A percentile compares a stretch with the other conserved stretches of the same genome.
Evolutionary conservation across 768 basidiomycete genomes (phyloP).

Genomic region (Mrakia frigida): DNA sequence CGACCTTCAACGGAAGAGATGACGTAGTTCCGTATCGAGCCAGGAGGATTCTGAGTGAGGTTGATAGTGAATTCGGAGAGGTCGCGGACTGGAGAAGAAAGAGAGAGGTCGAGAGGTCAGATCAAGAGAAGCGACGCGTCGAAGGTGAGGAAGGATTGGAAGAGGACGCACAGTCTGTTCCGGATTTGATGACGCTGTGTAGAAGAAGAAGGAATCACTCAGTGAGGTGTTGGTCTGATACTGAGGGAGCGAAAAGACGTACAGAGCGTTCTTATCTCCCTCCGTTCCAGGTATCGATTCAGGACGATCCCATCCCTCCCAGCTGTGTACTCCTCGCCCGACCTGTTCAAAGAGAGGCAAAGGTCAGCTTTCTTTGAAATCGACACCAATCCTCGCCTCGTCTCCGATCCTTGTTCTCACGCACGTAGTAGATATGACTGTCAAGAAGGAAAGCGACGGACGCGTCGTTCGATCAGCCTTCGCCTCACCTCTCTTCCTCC

Average conservation of each 20-base stretch:
- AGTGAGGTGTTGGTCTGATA: background rate
- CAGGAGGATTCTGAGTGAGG: constrained; percentile 9
- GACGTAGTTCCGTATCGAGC: constrained; percentile 8
- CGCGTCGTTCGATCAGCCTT: background rate
- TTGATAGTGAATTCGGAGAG: constrained; percentile 33
- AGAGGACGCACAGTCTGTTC: constrained; percentile 22
- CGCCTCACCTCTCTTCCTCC: background rate
- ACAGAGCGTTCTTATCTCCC: constrained; percentile 16
- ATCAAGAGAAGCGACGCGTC: background rate
- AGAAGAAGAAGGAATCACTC: background rate
- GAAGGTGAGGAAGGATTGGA: background rate
- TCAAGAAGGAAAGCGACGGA: background rate
- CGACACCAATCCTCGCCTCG: no score
- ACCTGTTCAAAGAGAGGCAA: background rate
- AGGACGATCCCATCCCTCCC: constrained; percentile 25
- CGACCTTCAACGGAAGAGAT: constrained; percentile 49
- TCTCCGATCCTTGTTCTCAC: no score
- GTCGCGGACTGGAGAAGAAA: background rate
- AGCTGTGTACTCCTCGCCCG: constrained; percentile 8
- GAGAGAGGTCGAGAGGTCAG: background rate
- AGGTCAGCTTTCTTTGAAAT: no score
- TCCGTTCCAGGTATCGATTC: constrained; percentile 24
- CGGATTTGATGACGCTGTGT: constrained; percentile 22
- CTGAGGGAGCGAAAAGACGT: background rate
- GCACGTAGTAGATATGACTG: constrained; percentile 15